These are phyloP conservation scores for Aspergillus kassunensis DNA, from an alignment of 495 filamentous ascomycete species.

Conservation along the genomic window DNA sequence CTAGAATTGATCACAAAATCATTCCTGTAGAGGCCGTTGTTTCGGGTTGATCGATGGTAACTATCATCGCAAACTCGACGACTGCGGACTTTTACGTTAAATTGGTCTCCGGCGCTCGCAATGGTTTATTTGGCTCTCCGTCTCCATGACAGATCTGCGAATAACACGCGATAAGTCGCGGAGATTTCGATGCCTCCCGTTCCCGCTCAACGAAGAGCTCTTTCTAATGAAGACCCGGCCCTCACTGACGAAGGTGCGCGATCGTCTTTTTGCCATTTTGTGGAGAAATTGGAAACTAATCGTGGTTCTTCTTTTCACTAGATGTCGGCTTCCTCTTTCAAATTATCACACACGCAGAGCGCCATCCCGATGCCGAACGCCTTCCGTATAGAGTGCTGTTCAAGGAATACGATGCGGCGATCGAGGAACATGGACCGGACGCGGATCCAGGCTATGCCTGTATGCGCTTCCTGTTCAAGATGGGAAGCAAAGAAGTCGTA, in stretches of 20 bases:
- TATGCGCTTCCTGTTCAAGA: constrained; percentile 73
- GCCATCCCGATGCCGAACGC: constrained; percentile 56
- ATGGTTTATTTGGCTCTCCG: constrained; percentile 42
- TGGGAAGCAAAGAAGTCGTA: constrained; percentile 55
- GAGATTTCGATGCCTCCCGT: constrained; percentile 57
- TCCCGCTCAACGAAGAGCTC: constrained; percentile 46
- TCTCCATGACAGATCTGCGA: constrained; percentile 51
- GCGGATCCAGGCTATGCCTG: constrained; percentile 69
- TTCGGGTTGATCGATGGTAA: constrained; percentile 1
- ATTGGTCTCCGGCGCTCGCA: constrained; percentile 26
- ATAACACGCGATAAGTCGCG: constrained; percentile 50
- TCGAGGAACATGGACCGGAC: constrained; percentile 62
- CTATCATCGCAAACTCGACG: constrained; percentile 15
- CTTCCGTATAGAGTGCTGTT: constrained; percentile 77
- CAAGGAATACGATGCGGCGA: constrained; percentile 68
- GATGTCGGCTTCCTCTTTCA: constrained; percentile 76
- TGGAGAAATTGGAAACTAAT: not conserved
- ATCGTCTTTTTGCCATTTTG: not conserved
- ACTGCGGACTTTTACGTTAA: constrained; percentile 11
- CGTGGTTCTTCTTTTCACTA: constrained; percentile 26
- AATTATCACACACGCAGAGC: constrained; percentile 68
- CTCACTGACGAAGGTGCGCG: constrained; percentile 61
- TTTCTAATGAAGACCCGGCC: constrained; percentile 45
- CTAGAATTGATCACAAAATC: not conserved
- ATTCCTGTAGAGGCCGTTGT: not conserved